phyloP scores from a whole-genome alignment of 2,329 filamentous ascomycete genomes.

The Cladophialophora yegresii region DNA sequence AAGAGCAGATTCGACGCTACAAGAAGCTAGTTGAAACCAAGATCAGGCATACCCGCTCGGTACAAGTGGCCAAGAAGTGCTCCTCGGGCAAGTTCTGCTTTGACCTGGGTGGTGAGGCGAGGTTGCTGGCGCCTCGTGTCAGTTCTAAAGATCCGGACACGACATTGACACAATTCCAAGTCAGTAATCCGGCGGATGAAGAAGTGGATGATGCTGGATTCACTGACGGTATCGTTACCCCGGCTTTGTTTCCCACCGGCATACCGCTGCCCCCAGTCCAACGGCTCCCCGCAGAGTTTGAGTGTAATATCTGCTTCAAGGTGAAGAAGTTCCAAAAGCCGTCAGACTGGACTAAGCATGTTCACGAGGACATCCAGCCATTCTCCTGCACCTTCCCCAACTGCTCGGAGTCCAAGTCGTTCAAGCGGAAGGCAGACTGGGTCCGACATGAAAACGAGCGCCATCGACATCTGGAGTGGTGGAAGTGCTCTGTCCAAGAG shows the following conservation, averaged over 20 bases:
- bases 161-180: constrained; percentile 56
- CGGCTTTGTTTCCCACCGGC: constrained; percentile 74
- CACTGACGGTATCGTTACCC: constrained; percentile 67
- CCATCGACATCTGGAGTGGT: constrained; percentile 87
- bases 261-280: constrained; percentile 79
- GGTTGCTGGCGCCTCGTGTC: constrained; percentile 59
- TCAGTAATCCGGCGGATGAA: constrained; percentile 57
- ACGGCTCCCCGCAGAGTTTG: constrained; percentile 79
- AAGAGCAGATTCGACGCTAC: constrained; percentile 77
- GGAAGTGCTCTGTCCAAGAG: constrained; percentile 78
- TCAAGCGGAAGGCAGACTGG: constrained; percentile 96
- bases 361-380: constrained; percentile 89
- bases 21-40: constrained; percentile 71
- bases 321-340: constrained; percentile 85
- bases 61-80: constrained; percentile 59
- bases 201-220: constrained; percentile 68
- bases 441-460: constrained; percentile 91
- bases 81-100: constrained; percentile 64
- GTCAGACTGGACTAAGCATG: constrained; percentile 95
- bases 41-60: constrained; percentile 67
- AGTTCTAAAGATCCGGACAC: constrained; percentile 60
- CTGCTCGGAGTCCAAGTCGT: constrained; percentile 83
- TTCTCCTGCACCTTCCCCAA: constrained; percentile 88
- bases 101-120: constrained; percentile 66
- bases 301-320: constrained; percentile 84